Evolutionary conservation across 495 filamentous ascomycete genomes (phyloP).

Genomic region (Lasiosphaeria ovina): DNA sequence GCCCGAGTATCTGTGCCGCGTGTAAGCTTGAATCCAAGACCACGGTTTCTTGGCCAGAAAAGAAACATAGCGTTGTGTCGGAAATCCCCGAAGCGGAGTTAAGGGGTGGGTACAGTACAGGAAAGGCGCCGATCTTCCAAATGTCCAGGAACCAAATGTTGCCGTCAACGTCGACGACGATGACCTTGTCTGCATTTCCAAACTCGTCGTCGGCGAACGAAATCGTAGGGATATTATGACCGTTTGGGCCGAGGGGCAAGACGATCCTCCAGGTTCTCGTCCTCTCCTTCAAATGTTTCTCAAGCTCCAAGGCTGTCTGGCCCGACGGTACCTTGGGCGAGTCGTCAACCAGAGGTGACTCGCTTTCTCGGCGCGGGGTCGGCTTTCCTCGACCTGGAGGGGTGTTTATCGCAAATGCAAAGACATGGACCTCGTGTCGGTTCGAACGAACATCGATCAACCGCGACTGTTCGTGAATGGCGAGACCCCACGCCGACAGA

Average conservation of each 20-base stretch:
- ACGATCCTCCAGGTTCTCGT: conserved; percentile 44
- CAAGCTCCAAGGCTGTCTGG: conserved; percentile 22
- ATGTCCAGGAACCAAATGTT: conserved; percentile 64
- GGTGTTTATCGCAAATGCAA: conserved; percentile 66
- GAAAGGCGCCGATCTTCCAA: conserved; percentile 41
- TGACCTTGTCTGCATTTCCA: conserved; percentile 63
- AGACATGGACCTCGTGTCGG: conserved; percentile 61
- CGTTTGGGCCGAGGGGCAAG: conserved; percentile 28
- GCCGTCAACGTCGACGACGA: conserved; percentile 72
- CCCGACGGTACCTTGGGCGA: conserved; percentile 18
- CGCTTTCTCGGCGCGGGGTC: conserved; percentile 11
- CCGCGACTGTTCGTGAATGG: conserved; percentile 73
- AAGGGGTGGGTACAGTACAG: conserved; percentile 14
- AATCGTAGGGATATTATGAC: conserved; percentile 73
- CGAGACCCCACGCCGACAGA: conserved; percentile 83
- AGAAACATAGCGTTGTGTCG: conserved; percentile 3
- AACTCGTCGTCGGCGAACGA: conserved; percentile 66
- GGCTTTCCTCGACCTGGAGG: not conserved
- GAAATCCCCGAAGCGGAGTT: not conserved
- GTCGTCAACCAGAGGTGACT: conserved; percentile 1
- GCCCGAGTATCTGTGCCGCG: conserved; percentile 24
- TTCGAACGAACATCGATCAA: conserved; percentile 83
- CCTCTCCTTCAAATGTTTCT: conserved; percentile 33
- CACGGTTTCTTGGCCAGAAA: not conserved
- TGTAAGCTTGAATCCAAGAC: conserved; percentile 9